phyloP scores from a whole-genome alignment of 768 basidiomycete genomes.

The Suillus hirtellus region DNA sequence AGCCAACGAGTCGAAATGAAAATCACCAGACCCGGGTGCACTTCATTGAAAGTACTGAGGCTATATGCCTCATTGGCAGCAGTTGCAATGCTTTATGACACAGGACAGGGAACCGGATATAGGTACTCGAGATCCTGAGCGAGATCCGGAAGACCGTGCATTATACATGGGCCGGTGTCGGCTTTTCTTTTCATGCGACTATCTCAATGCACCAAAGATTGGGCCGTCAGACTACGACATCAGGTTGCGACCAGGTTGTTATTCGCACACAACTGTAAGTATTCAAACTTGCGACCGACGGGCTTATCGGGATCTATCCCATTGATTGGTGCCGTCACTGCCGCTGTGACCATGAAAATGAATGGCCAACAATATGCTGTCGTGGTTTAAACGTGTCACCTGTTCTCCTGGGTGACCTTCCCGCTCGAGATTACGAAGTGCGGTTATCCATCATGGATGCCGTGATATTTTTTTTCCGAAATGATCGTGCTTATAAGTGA shows the following conservation, averaged over 20 bases:
- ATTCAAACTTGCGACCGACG: slow-evolving; percentile 5
- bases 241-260: not conserved
- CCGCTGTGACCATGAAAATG: slow-evolving; percentile 19
- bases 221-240: not conserved
- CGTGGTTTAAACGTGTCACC: slow-evolving; percentile 8
- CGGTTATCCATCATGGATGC: slow-evolving; percentile 24
- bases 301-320: not conserved
- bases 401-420: slow-evolving; percentile 10
- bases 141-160: not conserved
- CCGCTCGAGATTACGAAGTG: slow-evolving; percentile 13
- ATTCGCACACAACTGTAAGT: slow-evolving; percentile 4
- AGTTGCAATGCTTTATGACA: not conserved
- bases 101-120: not conserved
- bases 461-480: slow-evolving; percentile 22
- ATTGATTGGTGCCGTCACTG: slow-evolving; percentile 12
- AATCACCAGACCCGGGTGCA: not conserved
- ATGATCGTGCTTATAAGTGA: slow-evolving; percentile 25
- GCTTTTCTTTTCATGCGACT: not conserved
- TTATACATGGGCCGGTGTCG: not conserved
- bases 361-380: slow-evolving; percentile 12
- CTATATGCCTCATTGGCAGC: not conserved
- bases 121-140: not conserved
- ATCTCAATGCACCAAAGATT: not conserved
- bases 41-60: not conserved
- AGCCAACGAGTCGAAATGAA: not conserved